These are phyloP conservation scores for Phytopythium cucurbitacearum DNA, from an alignment of 352 stramenopile species.

Conservation along the genomic window DNA sequence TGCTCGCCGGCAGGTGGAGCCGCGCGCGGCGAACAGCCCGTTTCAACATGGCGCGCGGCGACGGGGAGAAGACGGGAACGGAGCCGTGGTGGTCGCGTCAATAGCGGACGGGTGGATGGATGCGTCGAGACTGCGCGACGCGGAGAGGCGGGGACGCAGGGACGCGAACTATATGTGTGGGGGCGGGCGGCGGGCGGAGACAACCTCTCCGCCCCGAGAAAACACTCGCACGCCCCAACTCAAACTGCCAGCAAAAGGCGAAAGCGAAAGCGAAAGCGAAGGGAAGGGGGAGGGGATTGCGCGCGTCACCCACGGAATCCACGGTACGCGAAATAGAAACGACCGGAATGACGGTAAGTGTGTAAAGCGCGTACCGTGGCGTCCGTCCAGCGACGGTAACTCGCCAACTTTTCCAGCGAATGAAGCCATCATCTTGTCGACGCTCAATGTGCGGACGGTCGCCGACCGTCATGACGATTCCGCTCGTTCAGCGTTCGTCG, in stretches of 20 bases:
- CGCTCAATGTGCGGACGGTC: no score
- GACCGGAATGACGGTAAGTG: conserved; percentile 4
- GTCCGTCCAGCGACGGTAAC: no score
- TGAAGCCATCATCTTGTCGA: no score
- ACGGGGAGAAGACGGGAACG: background rate
- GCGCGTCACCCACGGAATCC: background rate
- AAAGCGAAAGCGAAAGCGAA: background rate
- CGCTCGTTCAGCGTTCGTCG: no score
- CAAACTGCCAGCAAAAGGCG: no score
- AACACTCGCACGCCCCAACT: no score
- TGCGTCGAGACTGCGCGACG: background rate
- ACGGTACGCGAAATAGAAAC: background rate
- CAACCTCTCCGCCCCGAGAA: no score
- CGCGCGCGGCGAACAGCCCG: conserved; percentile 50
- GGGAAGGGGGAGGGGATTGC: background rate
- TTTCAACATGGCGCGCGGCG: conserved; percentile 38
- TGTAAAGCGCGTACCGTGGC: background rate
- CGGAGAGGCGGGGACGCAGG: background rate
- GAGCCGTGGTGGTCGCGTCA: background rate
- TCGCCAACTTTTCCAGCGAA: no score
- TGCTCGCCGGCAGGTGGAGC: conserved; percentile 53
- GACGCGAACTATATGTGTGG: background rate
- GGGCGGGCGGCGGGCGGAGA: background rate
- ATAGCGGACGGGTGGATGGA: background rate
- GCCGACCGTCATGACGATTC: no score